phyloP scores from a whole-genome alignment of 2,329 filamentous ascomycete species.

The Aspergillus novoparasiticus region DNA sequence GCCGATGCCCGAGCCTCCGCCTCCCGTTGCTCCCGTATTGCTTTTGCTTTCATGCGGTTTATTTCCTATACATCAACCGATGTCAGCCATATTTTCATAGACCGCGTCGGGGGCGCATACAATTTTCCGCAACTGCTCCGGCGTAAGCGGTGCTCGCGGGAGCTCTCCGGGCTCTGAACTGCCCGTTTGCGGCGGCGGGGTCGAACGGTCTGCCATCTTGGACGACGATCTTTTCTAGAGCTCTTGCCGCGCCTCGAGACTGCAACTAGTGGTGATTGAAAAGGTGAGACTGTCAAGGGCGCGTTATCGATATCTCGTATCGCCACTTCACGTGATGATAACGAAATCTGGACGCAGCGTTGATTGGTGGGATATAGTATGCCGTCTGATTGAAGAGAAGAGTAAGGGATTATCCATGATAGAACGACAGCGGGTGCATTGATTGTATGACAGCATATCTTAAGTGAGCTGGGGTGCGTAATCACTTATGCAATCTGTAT shows the following conservation, averaged over 20 bases:
- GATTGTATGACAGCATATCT: not conserved
- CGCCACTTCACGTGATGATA: not conserved
- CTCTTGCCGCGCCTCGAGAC: not conserved
- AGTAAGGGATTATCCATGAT: too few relatives aligned
- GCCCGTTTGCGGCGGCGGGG: conserved; percentile 47
- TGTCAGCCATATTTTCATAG: conserved; percentile 2
- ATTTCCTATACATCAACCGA: conserved; percentile 66
- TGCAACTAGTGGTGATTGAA: not conserved
- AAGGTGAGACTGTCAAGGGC: not conserved
- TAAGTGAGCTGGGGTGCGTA: not conserved
- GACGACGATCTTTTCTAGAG: not conserved
- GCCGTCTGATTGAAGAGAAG: not conserved
- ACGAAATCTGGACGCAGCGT: too few relatives aligned
- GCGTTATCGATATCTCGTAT: not conserved
- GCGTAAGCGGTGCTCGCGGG: conserved; percentile 53
- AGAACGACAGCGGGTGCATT: not conserved
- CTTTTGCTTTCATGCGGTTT: conserved; percentile 85
- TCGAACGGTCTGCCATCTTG: conserved; percentile 37
- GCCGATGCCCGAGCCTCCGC: conserved; percentile 55
- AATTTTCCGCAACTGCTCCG: conserved; percentile 63
- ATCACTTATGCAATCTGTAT: not conserved
- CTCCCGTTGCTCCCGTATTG: conserved; percentile 72
- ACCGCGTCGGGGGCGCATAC: conserved; percentile 34
- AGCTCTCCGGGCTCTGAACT: conserved; percentile 39
- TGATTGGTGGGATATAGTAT: not conserved